phyloP scores from a whole-genome alignment of 768 basidiomycete species.

The Porpolomopsis calyptriformis region DNA sequence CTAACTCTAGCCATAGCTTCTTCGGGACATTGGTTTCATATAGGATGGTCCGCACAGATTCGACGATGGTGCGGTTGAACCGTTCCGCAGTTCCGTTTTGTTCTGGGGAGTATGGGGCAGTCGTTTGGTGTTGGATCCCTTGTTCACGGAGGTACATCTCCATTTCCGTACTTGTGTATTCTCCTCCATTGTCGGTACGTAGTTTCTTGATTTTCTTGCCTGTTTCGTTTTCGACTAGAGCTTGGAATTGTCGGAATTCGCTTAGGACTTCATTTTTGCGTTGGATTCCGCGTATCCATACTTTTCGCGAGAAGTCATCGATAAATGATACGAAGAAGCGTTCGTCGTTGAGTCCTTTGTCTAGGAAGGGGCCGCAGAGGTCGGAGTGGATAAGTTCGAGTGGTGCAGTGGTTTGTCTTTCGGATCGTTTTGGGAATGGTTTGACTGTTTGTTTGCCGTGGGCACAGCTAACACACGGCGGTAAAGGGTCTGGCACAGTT shows the following conservation, averaged over 20 bases:
- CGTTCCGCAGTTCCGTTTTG: constrained; percentile 24
- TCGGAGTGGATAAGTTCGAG: constrained; percentile 16
- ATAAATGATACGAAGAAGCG: constrained; percentile 11
- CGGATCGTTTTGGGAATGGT: neutral
- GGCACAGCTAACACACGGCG: neutral
- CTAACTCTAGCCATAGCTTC: constrained; percentile 19
- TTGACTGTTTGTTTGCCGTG: neutral
- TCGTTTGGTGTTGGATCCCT: constrained; percentile 17
- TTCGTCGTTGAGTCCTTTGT: constrained; percentile 6
- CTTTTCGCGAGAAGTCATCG: constrained; percentile 6
- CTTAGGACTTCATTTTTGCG: neutral
- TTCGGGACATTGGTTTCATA: constrained; percentile 13
- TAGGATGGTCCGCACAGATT: constrained; percentile 15
- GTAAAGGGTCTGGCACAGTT: neutral
- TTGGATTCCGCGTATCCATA: neutral
- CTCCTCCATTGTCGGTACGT: constrained; percentile 3
- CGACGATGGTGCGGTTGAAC: constrained; percentile 16
- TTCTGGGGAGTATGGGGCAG: constrained; percentile 18
- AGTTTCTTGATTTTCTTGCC: neutral
- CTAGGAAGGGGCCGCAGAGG: constrained; percentile 16
- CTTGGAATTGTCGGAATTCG: neutral
- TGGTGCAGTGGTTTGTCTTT: neutral
- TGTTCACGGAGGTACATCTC: neutral
- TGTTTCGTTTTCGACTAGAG: neutral
- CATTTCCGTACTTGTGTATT: constrained; percentile 12